A percentile compares a stretch with the other conserved stretches of the same genome.
Evolutionary conservation across 176 grass and related monocot species (phyloP).

Genomic region (Zea luxurians): DNA sequence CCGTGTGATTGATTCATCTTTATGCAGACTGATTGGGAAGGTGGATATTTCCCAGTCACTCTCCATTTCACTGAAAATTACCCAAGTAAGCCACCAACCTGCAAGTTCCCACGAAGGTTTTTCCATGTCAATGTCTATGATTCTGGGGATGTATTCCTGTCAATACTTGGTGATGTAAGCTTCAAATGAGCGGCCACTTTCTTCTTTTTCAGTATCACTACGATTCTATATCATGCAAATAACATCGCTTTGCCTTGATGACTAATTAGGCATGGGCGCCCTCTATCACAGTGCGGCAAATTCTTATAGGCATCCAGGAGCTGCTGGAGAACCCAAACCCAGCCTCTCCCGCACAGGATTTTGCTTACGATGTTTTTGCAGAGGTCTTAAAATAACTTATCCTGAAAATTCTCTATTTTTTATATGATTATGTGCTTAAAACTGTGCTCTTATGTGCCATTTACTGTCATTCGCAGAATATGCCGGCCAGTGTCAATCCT

Average conservation of each 20-base stretch:
- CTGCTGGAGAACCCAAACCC: conserved; percentile 77
- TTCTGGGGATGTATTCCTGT: conserved; percentile 70
- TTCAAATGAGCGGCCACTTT: conserved; percentile 11
- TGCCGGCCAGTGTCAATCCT: too few species aligned
- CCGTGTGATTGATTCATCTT: background rate
- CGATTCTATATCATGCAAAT: background rate
- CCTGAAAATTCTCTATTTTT: background rate
- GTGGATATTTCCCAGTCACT: conserved; percentile 70
- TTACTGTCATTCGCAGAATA: conserved; percentile 51
- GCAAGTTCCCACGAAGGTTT: conserved; percentile 78
- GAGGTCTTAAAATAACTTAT: conserved; percentile 40
- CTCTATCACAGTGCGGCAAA: conserved; percentile 74
- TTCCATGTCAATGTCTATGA: conserved; percentile 85
- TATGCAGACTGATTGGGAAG: conserved; percentile 92
- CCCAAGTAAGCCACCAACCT: conserved; percentile 65
- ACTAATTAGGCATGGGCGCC: conserved; percentile 71
- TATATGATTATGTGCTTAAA: background rate
- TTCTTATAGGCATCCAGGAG: conserved; percentile 90
- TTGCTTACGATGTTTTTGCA: conserved; percentile 53
- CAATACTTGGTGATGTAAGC: conserved; percentile 69
- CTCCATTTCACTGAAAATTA: conserved; percentile 67
- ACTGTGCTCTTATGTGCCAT: conserved; percentile 1
- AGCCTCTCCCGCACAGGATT: conserved; percentile 59
- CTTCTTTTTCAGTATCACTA: background rate
- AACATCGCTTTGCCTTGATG: background rate